These are phyloP conservation scores for Pythium sukuiense DNA, from an alignment of 352 stramenopile genomes.

Conservation along the genomic window DNA sequence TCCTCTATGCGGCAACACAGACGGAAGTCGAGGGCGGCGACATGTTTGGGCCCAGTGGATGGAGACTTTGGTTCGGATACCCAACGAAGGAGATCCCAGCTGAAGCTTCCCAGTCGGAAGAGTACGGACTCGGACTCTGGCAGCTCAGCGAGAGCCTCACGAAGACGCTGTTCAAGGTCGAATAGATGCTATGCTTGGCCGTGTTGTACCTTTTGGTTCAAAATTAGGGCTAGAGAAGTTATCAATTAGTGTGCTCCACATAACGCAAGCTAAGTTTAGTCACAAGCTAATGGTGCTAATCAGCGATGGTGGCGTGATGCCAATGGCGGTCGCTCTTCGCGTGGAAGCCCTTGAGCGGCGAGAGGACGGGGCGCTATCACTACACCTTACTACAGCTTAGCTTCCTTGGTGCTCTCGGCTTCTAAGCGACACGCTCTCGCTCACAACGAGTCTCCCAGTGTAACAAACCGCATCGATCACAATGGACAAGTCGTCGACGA, in stretches of 20 bases:
- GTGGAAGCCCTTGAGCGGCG: not conserved
- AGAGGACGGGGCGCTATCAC: not conserved
- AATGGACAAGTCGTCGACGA: not conserved
- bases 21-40: conserved; percentile 1
- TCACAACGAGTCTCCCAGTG: not conserved
- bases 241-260: not conserved
- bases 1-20: conserved; percentile 12
- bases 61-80: conserved; percentile 1
- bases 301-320: conserved; percentile 1
- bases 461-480: not conserved
- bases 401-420: no score
- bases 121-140: conserved; percentile 13
- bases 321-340: not conserved
- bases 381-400: not conserved
- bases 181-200: not conserved
- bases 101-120: conserved; percentile 7
- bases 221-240: not conserved
- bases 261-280: not conserved
- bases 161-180: conserved; percentile 7
- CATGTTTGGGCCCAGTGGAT: conserved; percentile 14
- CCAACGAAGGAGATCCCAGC: conserved; percentile 7
- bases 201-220: not conserved
- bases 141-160: conserved; percentile 13
- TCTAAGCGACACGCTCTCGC: not conserved
- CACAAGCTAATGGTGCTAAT: conserved; percentile 1